Conservation (phyloP, 768 basidiomycete species). For the Hebeloma cylindrosporum region DNA sequence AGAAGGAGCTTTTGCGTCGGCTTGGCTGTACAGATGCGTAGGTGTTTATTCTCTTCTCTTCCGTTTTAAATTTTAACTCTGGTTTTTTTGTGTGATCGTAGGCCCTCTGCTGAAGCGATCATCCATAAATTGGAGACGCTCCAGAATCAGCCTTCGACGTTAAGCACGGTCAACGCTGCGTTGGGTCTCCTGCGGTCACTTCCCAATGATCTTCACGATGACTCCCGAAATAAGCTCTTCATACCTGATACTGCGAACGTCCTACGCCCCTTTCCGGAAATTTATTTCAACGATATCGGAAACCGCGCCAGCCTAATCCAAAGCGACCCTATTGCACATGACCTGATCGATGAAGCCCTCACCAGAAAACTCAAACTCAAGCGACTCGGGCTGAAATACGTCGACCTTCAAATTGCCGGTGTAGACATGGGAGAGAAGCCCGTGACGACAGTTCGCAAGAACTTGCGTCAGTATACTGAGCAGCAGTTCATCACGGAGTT, state of each 20-base stretch:
- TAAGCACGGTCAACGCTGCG: slow-evolving; percentile 23
- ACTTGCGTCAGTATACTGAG: slow-evolving; percentile 41
- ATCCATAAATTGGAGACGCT: slow-evolving; percentile 25
- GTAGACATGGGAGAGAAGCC: slow-evolving; percentile 46
- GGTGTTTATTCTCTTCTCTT: slow-evolving; percentile 3
- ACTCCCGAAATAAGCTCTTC: slow-evolving; percentile 28
- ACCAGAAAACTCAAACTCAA: slow-evolving; percentile 30
- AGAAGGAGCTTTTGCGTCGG: slow-evolving; percentile 23
- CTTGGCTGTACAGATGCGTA: slow-evolving; percentile 44
- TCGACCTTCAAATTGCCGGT: slow-evolving; percentile 28
- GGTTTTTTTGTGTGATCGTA: slow-evolving; percentile 9
- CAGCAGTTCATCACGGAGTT: slow-evolving; percentile 49
- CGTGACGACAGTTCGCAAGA: slow-evolving; percentile 41
- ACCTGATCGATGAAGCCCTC: slow-evolving; percentile 30
- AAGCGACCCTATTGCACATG: slow-evolving; percentile 29
- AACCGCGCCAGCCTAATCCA: slow-evolving; percentile 26
- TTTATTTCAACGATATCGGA: slow-evolving; percentile 46
- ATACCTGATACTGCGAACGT: slow-evolving; percentile 32
- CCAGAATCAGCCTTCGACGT: slow-evolving; percentile 4
- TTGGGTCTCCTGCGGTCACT: slow-evolving; percentile 31
- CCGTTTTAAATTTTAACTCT: not conserved
- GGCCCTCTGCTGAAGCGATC: slow-evolving; percentile 32
- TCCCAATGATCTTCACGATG: slow-evolving; percentile 20
- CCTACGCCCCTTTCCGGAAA: slow-evolving; percentile 28
- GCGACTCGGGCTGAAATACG: slow-evolving; percentile 34